phyloP scores from a whole-genome alignment of 306 rosid genomes.

The Gynostemma pentaphyllum region DNA sequence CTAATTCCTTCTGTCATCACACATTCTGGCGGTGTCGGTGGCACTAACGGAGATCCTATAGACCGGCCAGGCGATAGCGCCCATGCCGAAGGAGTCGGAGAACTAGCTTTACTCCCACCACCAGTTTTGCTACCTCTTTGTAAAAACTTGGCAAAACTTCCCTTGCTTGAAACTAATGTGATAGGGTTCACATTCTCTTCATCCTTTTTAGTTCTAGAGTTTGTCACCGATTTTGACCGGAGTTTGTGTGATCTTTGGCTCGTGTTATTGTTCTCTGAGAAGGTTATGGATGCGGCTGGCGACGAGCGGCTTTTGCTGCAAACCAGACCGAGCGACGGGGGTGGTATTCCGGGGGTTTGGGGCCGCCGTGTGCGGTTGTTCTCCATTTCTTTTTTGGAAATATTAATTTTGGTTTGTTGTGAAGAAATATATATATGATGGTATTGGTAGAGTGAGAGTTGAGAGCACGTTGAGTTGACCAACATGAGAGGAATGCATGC shows the following conservation, averaged over 20 bases:
- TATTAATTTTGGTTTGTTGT: background rate
- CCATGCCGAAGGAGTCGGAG: conserved; percentile 65
- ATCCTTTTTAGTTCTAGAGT: background rate
- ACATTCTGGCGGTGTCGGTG: background rate
- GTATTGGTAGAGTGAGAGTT: background rate
- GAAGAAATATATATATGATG: background rate
- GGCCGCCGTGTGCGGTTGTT: background rate
- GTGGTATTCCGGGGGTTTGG: background rate
- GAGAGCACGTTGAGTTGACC: background rate
- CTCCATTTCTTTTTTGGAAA: background rate
- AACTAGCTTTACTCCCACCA: background rate
- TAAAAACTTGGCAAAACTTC: background rate
- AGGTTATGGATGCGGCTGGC: background rate
- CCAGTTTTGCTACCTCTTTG: background rate
- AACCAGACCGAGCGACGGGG: background rate
- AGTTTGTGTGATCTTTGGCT: background rate
- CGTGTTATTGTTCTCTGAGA: conserved; percentile 1
- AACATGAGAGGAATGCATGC: background rate
- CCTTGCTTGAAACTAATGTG: background rate
- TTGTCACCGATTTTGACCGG: background rate
- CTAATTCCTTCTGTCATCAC: background rate
- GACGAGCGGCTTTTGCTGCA: conserved; percentile 11
- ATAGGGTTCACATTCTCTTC: conserved; percentile 13
- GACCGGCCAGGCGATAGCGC: conserved; percentile 62
- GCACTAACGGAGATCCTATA: conserved; percentile 14